These are phyloP conservation scores for Hanseniaspora occidentalis DNA, from an alignment of 805 yeast species.

Conservation along the genomic window DNA sequence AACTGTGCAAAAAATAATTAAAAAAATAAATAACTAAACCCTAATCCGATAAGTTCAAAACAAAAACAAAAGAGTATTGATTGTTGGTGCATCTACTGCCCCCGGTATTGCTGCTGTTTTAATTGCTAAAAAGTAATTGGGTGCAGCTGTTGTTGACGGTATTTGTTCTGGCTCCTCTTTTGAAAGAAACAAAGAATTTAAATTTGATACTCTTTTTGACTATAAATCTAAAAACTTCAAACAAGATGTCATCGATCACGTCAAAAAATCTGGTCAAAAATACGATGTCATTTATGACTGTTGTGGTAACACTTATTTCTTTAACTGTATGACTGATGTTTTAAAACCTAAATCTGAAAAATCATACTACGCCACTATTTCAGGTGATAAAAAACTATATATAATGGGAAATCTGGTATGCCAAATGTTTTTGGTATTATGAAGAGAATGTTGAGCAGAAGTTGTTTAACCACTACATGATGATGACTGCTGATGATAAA, in stretches of 20 bases:
- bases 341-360: constrained; percentile 36
- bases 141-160: constrained; percentile 40
- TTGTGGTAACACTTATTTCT: constrained; percentile 44
- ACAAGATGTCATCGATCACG: constrained; percentile 24
- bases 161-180: constrained; percentile 41
- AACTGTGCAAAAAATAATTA: no score
- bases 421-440: no score
- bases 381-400: constrained; percentile 54
- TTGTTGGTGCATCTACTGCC: constrained; percentile 65
- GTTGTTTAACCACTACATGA: no score
- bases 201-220: constrained; percentile 49
- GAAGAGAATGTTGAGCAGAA: no score
- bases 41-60: no score
- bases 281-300: constrained; percentile 57
- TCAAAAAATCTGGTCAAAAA: constrained; percentile 20
- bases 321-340: constrained; percentile 28
- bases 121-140: constrained; percentile 36
- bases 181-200: constrained; percentile 32
- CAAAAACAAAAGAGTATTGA: constrained; percentile 30
- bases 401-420: no score
- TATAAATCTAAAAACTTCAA: constrained; percentile 35
- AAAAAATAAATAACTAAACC: no score
- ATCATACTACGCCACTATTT: constrained; percentile 39
- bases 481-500: no score
- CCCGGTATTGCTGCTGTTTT: constrained; percentile 50